Evolutionary conservation across 257 asterid genomes (phyloP).

Genomic region (Buddleja alternifolia): DNA sequence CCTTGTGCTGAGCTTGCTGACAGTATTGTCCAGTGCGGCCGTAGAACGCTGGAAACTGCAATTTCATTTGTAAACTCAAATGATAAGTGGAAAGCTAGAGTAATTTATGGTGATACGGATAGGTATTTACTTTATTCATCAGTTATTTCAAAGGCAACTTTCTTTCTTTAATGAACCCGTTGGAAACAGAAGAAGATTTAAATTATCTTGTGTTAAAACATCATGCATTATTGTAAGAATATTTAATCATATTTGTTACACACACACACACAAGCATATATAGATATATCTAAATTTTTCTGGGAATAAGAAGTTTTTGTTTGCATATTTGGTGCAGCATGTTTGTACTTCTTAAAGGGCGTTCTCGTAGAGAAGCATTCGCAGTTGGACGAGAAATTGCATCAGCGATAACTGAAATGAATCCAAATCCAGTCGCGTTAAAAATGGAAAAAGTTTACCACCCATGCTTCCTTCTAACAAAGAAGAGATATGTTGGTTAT

Average conservation of each 20-base stretch:
- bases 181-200: constrained; percentile 7
- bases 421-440: constrained; percentile 78
- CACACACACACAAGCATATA: background rate
- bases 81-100: constrained; percentile 86
- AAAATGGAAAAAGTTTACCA: constrained; percentile 95
- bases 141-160: background rate
- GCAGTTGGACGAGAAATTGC: constrained; percentile 86
- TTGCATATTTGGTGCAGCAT: constrained; percentile 60
- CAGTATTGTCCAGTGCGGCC: constrained; percentile 97
- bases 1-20: constrained; percentile 99
- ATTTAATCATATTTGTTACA: background rate
- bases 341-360: constrained; percentile 96
- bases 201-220: too few relatives aligned
- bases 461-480: constrained; percentile 95
- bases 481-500: constrained; percentile 95
- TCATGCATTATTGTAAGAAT: constrained; percentile 6
- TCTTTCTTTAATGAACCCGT: background rate
- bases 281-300: background rate
- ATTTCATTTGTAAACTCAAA: constrained; percentile 77
- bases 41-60: constrained; percentile 89
- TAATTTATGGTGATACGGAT: constrained; percentile 94
- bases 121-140: constrained; percentile 46
- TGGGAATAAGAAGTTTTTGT: constrained; percentile 19
- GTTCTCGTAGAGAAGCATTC: constrained; percentile 79
- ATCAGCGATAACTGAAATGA: constrained; percentile 76